These are phyloP conservation scores for Saccharomycopsis sp. DNA, from an alignment of 805 yeast species.

Conservation along the genomic window DNA sequence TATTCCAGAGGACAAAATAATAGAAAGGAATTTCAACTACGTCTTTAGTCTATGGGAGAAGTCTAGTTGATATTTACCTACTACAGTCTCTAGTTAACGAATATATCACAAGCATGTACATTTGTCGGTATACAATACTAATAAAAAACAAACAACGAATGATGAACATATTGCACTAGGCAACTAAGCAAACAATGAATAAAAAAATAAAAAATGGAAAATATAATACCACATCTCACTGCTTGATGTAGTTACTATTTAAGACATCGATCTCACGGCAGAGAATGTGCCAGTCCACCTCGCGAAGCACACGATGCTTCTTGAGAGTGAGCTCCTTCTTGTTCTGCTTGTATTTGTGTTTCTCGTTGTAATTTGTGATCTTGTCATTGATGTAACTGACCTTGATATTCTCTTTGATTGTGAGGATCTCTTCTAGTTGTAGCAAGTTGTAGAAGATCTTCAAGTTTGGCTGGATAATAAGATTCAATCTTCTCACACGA, in stretches of 20 bases:
- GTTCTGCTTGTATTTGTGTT: constrained; percentile 1
- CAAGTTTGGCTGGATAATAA: constrained; percentile 89
- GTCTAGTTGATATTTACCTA: neutral
- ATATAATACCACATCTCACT: neutral
- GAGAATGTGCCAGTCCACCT: constrained; percentile 81
- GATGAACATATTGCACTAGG: neutral
- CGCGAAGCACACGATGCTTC: constrained; percentile 34
- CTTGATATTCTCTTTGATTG: constrained; percentile 19
- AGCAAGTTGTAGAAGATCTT: constrained; percentile 87
- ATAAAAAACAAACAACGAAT: neutral
- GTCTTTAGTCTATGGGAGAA: constrained; percentile 56
- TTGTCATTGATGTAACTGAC: constrained; percentile 15
- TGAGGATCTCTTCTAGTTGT: constrained; percentile 33
- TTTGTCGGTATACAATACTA: no score
- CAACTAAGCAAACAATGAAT: neutral
- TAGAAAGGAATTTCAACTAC: constrained; percentile 44
- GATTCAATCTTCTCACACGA: constrained; percentile 83
- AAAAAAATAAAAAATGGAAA: constrained; percentile 3
- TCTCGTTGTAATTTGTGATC: constrained; percentile 14
- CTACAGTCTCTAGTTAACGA: neutral
- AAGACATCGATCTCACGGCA: constrained; percentile 77
- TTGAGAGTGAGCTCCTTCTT: constrained; percentile 13
- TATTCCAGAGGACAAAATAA: constrained; percentile 24
- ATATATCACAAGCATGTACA: neutral
- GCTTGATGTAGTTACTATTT: constrained; percentile 36